These are phyloP conservation scores for Rhododendron molle DNA, from an alignment of 148 eudicot species.

Conservation along the genomic window DNA sequence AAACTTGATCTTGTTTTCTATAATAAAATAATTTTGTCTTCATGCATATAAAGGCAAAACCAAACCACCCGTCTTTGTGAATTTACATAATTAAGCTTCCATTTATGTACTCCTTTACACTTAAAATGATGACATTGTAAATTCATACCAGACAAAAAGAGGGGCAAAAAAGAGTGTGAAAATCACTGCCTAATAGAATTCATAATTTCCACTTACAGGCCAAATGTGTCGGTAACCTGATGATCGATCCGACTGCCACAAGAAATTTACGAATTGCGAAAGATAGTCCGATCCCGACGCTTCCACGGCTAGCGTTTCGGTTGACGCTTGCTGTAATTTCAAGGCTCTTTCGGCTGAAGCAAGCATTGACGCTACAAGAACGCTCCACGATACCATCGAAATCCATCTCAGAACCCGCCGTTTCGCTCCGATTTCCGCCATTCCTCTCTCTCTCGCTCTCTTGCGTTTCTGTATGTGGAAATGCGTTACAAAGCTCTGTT, in stretches of 20 bases:
- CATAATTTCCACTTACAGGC: conserved; percentile 54
- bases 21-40: background rate
- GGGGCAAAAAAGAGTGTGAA: too few relatives aligned
- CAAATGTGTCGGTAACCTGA: conserved; percentile 81
- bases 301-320: background rate
- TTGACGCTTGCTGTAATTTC: conserved; percentile 12
- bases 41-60: background rate
- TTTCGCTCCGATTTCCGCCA: conserved; percentile 17
- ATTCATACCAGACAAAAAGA: too few relatives aligned
- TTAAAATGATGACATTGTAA: too few relatives aligned
- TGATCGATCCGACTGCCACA: conserved; percentile 55
- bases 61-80: background rate
- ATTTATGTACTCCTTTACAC: too few relatives aligned
- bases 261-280: conserved; percentile 31
- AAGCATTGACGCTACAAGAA: conserved; percentile 43
- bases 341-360: conserved; percentile 65
- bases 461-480: background rate
- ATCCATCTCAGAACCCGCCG: conserved; percentile 45
- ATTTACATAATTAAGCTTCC: too few relatives aligned
- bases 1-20: background rate
- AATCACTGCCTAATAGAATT: background rate
- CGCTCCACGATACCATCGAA: conserved; percentile 31
- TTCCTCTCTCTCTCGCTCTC: background rate
- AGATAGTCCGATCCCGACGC: conserved; percentile 17
- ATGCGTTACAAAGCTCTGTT: background rate